Evolutionary conservation across 1,284 basidiomycete genomes (phyloP).

Genomic region (Sutorius eximius): DNA sequence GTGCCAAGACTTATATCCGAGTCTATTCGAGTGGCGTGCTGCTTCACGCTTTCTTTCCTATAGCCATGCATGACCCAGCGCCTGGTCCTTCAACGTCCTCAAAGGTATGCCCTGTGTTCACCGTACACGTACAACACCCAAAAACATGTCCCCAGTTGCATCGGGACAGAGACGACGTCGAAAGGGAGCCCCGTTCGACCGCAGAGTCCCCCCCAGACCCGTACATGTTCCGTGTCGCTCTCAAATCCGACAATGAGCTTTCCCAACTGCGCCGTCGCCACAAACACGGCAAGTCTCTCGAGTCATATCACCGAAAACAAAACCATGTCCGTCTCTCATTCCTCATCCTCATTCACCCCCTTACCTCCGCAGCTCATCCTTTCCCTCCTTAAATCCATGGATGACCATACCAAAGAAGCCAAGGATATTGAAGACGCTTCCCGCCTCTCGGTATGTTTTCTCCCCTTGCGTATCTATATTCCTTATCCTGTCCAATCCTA

Average conservation of each 20-base stretch:
- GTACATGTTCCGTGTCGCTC: slow-evolving; percentile 54
- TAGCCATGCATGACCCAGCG: slow-evolving; percentile 3
- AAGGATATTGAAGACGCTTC: slow-evolving; percentile 60
- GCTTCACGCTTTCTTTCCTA: not conserved
- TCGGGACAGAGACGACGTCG: slow-evolving; percentile 41
- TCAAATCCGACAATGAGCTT: slow-evolving; percentile 63
- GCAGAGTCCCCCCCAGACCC: slow-evolving; percentile 48
- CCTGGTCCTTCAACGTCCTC: not conserved
- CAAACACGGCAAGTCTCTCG: slow-evolving; percentile 61
- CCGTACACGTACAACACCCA: not conserved
- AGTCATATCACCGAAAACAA: slow-evolving; percentile 77
- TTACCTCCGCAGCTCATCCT: slow-evolving; percentile 63
- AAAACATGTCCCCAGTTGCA: slow-evolving; percentile 14
- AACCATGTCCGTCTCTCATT: slow-evolving; percentile 58
- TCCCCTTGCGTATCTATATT: slow-evolving; percentile 13
- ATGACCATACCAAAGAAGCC: slow-evolving; percentile 78
- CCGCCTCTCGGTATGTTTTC: slow-evolving; percentile 58
- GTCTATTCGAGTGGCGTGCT: too few relatives aligned
- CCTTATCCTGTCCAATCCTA: slow-evolving; percentile 34
- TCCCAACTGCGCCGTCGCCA: slow-evolving; percentile 53
- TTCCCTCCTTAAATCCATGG: slow-evolving; percentile 85
- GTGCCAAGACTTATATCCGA: too few relatives aligned
- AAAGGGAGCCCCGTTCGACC: slow-evolving; percentile 35
- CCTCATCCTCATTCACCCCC: slow-evolving; percentile 3
- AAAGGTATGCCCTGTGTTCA: slow-evolving; percentile 12